Conservation (phyloP, 2,329 filamentous ascomycete species). For the Verticillium tricorpus region DNA sequence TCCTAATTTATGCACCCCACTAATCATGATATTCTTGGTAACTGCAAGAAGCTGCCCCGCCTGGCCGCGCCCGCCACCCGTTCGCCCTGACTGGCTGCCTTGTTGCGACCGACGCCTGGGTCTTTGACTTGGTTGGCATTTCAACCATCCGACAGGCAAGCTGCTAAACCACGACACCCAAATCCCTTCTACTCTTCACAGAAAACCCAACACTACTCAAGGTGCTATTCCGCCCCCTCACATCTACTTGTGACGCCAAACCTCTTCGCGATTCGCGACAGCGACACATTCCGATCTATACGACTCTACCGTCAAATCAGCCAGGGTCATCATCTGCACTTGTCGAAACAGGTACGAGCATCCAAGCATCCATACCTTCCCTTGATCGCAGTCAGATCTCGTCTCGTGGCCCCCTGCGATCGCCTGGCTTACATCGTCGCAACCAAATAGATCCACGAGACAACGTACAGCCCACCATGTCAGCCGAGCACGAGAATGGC, state of each 20-base stretch:
- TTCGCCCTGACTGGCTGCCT: too few species aligned
- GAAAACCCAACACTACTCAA: too few species aligned
- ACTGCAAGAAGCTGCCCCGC: too few species aligned
- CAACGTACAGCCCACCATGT: conserved; percentile 32
- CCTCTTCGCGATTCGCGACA: too few species aligned
- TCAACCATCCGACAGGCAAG: too few species aligned
- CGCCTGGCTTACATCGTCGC: not conserved
- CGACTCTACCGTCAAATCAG: not conserved
- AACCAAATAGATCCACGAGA: not conserved
- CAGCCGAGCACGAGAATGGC: conserved; percentile 47
- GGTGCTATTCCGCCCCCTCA: too few species aligned
- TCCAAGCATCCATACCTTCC: not conserved
- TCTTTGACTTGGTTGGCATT: too few species aligned
- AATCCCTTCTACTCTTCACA: too few species aligned
- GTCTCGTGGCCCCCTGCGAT: not conserved
- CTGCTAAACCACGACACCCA: too few species aligned
- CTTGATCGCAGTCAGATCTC: not conserved
- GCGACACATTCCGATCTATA: not conserved
- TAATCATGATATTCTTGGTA: not conserved
- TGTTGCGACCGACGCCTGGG: too few species aligned
- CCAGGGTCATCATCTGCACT: not conserved
- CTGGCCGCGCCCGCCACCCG: not conserved
- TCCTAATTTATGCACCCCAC: too few species aligned
- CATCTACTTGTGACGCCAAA: too few species aligned
- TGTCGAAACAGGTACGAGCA: not conserved